Evolutionary conservation across 345 rosid species (phyloP).

Genomic region (Brassica rapa): DNA sequence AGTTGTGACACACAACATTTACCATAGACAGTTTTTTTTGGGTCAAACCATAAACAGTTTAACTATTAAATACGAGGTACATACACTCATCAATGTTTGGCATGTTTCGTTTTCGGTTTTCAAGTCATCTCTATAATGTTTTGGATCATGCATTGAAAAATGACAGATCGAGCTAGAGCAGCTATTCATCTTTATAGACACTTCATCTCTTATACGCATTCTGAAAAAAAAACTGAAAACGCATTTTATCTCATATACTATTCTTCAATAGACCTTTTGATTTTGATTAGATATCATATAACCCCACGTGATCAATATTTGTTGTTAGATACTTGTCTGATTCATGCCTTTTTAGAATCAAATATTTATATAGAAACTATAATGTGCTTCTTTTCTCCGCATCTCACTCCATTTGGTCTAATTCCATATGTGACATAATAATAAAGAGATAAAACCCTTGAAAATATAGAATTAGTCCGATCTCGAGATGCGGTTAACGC

Average conservation of each 20-base stretch:
- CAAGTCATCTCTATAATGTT: neutral
- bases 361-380: neutral
- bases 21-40: neutral
- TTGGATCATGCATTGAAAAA: neutral
- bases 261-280: neutral
- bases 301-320: conserved; percentile 13
- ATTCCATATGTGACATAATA: conserved; percentile 6
- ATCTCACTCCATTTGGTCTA: conserved; percentile 6
- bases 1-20: neutral
- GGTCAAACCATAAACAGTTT: neutral
- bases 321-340: conserved; percentile 32
- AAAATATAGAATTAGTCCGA: neutral
- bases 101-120: neutral
- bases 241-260: neutral
- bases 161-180: neutral
- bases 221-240: neutral
- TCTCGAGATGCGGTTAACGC: conserved; percentile 24
- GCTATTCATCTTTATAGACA: neutral
- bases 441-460: conserved; percentile 7
- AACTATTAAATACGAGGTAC: neutral
- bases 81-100: neutral
- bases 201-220: neutral
- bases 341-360: conserved; percentile 22
- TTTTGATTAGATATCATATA: conserved; percentile 14
- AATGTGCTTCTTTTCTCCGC: neutral